Conservation (phyloP, 768 basidiomycete genomes). For the Cystobasidium ongulense region DNA sequence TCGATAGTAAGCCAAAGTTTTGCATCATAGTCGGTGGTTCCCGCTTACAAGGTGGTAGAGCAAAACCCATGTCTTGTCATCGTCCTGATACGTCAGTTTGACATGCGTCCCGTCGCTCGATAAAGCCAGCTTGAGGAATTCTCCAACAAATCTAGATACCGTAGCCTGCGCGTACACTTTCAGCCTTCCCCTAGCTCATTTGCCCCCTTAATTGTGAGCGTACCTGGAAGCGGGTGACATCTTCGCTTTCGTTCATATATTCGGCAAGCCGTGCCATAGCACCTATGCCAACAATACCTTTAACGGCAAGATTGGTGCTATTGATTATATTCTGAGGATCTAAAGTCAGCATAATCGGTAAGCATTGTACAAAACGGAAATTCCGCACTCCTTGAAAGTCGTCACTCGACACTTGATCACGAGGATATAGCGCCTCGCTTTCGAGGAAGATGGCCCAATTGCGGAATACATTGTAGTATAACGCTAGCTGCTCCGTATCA, state of each 20-base stretch:
- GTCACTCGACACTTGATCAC: slow-evolving; percentile 28
- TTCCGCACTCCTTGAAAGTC: slow-evolving; percentile 18
- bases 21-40: no score
- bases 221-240: slow-evolving; percentile 26
- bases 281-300: slow-evolving; percentile 22
- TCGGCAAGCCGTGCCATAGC: slow-evolving; percentile 22
- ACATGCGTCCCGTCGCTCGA: no score
- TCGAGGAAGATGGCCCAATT: slow-evolving; percentile 26
- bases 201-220: no score
- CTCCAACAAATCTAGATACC: no score
- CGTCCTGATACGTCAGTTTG: no score
- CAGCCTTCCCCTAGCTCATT: neutral
- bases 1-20: no score
- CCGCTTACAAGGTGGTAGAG: no score
- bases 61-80: no score
- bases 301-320: slow-evolving; percentile 28
- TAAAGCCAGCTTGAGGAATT: no score
- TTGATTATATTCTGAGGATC: no score
- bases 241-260: neutral
- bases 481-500: slow-evolving; percentile 51
- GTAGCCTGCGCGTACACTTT: no score
- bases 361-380: no score
- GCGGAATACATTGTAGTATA: slow-evolving; percentile 25
- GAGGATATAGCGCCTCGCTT: slow-evolving; percentile 10
- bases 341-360: slow-evolving; percentile 7